Evolutionary conservation across 371 early-diverging fungal genomes (phyloP).

Genomic region (Conidiobolus incongruus): DNA sequence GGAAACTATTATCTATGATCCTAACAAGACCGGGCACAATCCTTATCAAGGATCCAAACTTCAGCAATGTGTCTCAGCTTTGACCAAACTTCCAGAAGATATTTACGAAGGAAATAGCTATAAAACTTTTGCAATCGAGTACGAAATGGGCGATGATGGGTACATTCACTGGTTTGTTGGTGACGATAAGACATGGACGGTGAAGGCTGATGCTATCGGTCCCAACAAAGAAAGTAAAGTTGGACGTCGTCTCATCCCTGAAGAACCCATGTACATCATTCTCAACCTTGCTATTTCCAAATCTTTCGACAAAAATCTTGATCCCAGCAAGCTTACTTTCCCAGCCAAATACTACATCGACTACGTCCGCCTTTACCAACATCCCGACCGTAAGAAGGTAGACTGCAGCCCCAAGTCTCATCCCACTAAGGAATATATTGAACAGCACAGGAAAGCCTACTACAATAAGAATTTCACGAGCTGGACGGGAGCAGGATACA

Average conservation of each 20-base stretch:
- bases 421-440: slow-evolving; percentile 23
- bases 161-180: slow-evolving; percentile 4
- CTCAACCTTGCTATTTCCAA: slow-evolving; percentile 20
- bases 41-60: background rate
- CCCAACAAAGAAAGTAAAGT: slow-evolving; percentile 1
- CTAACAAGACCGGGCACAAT: background rate
- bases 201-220: slow-evolving; percentile 3
- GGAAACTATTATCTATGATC: background rate
- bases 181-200: slow-evolving; percentile 2
- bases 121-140: slow-evolving; percentile 3
- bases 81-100: background rate
- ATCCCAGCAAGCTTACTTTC: slow-evolving; percentile 11
- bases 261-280: slow-evolving; percentile 7
- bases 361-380: slow-evolving; percentile 23
- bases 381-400: slow-evolving; percentile 19
- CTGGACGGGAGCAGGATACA: slow-evolving; percentile 8
- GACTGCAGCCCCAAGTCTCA: slow-evolving; percentile 22
- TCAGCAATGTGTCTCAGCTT: slow-evolving; percentile 5
- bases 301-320: slow-evolving; percentile 14
- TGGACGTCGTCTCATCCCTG: slow-evolving; percentile 3
- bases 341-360: slow-evolving; percentile 18
- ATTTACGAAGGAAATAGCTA: slow-evolving; percentile 1
- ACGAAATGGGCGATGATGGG: slow-evolving; percentile 3
- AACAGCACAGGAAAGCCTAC: slow-evolving; percentile 9
- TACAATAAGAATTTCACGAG: slow-evolving; percentile 7